Evolutionary conservation across 179 eudicot genomes (phyloP).

Genomic region (Beta corolliflora): DNA sequence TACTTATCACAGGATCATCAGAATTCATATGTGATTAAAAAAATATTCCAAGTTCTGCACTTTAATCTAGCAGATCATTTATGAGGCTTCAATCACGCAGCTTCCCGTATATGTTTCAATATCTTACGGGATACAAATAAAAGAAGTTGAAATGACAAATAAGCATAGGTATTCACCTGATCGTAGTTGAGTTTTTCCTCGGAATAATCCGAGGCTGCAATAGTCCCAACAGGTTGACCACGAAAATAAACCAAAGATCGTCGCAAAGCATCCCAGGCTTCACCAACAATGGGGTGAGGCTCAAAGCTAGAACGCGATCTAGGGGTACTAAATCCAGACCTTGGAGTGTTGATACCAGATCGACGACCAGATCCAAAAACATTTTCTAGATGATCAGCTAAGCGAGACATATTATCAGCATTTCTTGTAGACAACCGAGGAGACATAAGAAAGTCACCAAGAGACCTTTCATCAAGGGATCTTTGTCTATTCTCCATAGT

Average conservation of each 20-base stretch:
- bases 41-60: neutral
- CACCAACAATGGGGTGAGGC: slow-evolving; percentile 62
- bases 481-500: slow-evolving; percentile 65
- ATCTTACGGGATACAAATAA: neutral
- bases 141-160: neutral
- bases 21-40: neutral
- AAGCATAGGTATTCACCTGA: slow-evolving; percentile 57
- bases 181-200: slow-evolving; percentile 83
- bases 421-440: slow-evolving; percentile 48
- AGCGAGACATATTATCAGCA: slow-evolving; percentile 42
- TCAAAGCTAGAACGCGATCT: slow-evolving; percentile 49
- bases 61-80: neutral
- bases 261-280: slow-evolving; percentile 83
- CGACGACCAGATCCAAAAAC: slow-evolving; percentile 41
- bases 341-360: slow-evolving; percentile 68
- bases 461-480: slow-evolving; percentile 74
- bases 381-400: slow-evolving; percentile 42
- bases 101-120: neutral
- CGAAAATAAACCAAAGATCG: slow-evolving; percentile 73
- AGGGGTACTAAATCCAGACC: slow-evolving; percentile 73
- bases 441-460: slow-evolving; percentile 48
- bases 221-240: slow-evolving; percentile 91
- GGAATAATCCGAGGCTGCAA: slow-evolving; percentile 74
- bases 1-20: neutral
- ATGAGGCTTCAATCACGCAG: neutral